Base-by-base conservation (phyloP, 1,284 basidiomycete genomes). In the Lentinula novae-zelandiae region DNA sequence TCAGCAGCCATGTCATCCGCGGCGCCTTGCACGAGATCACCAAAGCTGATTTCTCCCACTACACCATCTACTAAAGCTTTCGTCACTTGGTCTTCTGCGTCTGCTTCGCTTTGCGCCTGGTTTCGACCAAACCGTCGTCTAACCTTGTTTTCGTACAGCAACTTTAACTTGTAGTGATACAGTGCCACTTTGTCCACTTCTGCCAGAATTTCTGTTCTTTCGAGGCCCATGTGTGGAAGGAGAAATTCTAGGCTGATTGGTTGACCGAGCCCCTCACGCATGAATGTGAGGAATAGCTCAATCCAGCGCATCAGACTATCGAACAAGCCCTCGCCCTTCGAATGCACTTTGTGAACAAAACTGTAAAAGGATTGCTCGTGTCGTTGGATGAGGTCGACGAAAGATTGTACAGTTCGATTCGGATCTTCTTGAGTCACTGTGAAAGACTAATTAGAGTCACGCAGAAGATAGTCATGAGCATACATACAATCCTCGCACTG, bases 301-400 rank as follows among this genome's bases (percentile, higher is more conserved):
- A 98, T 91, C 97, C 97, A 99, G 56, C 83, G 85, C 93, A 98
- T 98, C 62, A 99, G 85, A 61, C 83, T 86, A 69, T 95, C 93
- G 72, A 99, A 99, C 9, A 99, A 81, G 5, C 90, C 92, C 67
- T 96, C 92, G 48, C 97, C 97, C 73, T 98, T 98, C 46, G 94
- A 91, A 71, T 99, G 97, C 4, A 99, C 97, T 69, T 98, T 97
- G 82, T 99, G 95, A 27, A 99, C 96, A 72, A 99, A 99, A 62
- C 82, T 81, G 79, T 99, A 99, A 78, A 99, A 99, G 0, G 93
- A 77, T 69, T 95, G 93, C 71, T 99, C 95, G 74, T 99, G 97
- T 34, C 97, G 85, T 67, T 91, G 86, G 42, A 99, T 92, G 22
- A 99, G 86, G 71, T 96, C 88, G 66, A 98, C 94, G 71, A 99